Conservation (phyloP, 2,329 filamentous ascomycete species). For the Aspergillaceae sp. region DNA sequence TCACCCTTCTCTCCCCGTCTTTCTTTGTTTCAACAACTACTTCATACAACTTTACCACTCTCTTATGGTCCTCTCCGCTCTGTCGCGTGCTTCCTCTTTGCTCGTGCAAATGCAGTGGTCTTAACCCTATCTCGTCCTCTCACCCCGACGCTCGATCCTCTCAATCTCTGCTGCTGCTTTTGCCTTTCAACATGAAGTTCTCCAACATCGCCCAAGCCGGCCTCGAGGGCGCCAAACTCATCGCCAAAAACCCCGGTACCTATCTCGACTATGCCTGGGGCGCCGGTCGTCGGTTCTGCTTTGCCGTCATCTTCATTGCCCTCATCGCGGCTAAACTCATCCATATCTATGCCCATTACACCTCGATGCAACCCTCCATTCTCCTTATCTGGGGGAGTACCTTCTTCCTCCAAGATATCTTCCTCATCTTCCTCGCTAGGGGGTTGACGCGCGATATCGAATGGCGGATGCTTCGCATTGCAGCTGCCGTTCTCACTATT, state of each 20-base stretch:
- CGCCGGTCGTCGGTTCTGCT: slow-evolving; percentile 23
- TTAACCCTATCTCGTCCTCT: neutral
- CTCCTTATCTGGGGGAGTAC: slow-evolving; percentile 20
- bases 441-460: slow-evolving; percentile 15
- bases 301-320: slow-evolving; percentile 19
- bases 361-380: slow-evolving; percentile 15
- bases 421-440: slow-evolving; percentile 16
- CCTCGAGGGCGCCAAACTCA: neutral
- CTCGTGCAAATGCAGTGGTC: neutral
- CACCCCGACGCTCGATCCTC: neutral
- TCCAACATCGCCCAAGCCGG: neutral
- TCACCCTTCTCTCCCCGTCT: neutral
- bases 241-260: neutral
- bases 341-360: slow-evolving; percentile 20
- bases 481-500: slow-evolving; percentile 16
- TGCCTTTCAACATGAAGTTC: neutral
- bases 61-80: neutral
- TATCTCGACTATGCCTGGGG: slow-evolving; percentile 19
- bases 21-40: too few species aligned
- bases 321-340: slow-evolving; percentile 19
- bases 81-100: neutral
- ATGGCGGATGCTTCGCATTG: slow-evolving; percentile 12
- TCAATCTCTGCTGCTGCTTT: too few species aligned
- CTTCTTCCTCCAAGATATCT: slow-evolving; percentile 24
- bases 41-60: neutral